Evolutionary conservation across 352 stramenopile species (phyloP).

Genomic region (Globisporangium cederbergense): DNA sequence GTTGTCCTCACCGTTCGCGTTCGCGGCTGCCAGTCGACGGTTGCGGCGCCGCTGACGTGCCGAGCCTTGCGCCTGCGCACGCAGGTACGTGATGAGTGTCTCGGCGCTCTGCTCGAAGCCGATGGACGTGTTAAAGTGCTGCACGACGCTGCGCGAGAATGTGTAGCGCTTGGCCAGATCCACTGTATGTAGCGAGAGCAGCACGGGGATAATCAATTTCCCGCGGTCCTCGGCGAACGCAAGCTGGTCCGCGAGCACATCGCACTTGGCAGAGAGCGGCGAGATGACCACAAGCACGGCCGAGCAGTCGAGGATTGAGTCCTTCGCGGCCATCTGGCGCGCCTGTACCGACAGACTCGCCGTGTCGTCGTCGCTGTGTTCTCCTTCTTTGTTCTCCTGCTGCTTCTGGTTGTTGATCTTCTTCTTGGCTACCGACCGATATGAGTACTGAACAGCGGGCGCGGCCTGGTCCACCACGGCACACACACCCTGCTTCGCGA

Average conservation of each 20-base stretch:
- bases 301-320: constrained; percentile 64
- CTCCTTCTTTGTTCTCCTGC: background rate
- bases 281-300: constrained; percentile 72
- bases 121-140: constrained; percentile 79
- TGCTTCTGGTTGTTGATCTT: constrained; percentile 12
- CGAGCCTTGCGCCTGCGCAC: constrained; percentile 20
- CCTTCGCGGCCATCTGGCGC: constrained; percentile 68
- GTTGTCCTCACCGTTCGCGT: constrained; percentile 17
- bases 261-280: constrained; percentile 59
- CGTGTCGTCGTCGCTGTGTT: constrained; percentile 4
- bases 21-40: background rate
- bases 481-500: constrained; percentile 56
- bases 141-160: constrained; percentile 66
- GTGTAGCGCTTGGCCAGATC: constrained; percentile 79
- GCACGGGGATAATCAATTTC: constrained; percentile 67
- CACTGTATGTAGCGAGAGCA: constrained; percentile 71
- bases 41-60: constrained; percentile 24
- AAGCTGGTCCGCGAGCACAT: constrained; percentile 68
- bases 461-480: constrained; percentile 53
- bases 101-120: constrained; percentile 74
- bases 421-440: constrained; percentile 17
- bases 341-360: constrained; percentile 38
- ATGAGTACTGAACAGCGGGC: constrained; percentile 43
- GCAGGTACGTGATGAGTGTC: constrained; percentile 43
- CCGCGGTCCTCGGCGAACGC: constrained; percentile 79